Evolutionary conservation across 495 filamentous ascomycete genomes (phyloP).

Genomic region (Penicillium lividum): DNA sequence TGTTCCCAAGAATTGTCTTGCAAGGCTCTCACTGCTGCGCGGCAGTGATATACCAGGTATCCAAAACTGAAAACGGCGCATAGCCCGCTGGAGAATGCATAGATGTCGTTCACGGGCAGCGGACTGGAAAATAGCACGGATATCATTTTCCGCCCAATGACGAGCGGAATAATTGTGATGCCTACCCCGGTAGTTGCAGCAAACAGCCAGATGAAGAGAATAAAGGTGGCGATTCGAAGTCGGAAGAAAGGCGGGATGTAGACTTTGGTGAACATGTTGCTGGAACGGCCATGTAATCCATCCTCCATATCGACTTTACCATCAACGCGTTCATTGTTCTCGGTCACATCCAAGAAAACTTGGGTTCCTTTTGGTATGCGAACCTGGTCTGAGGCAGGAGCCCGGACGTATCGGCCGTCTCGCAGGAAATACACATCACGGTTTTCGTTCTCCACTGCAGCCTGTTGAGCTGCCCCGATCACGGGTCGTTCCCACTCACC

Average conservation of each 20-base stretch:
- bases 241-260: conserved; percentile 90
- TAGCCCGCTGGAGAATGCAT: conserved; percentile 88
- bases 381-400: conserved; percentile 89
- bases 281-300: conserved; percentile 64
- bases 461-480: conserved; percentile 37
- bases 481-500: conserved; percentile 53
- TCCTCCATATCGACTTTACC: conserved; percentile 57
- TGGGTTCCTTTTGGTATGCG: conserved; percentile 80
- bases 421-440: conserved; percentile 56
- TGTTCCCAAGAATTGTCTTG: conserved; percentile 34
- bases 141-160: conserved; percentile 80
- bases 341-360: conserved; percentile 81
- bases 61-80: conserved; percentile 69
- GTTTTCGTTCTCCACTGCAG: conserved; percentile 36
- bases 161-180: conserved; percentile 82
- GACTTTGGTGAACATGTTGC: conserved; percentile 71
- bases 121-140: conserved; percentile 63
- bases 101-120: conserved; percentile 86
- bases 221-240: conserved; percentile 77
- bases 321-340: conserved; percentile 66
- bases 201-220: conserved; percentile 89
- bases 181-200: conserved; percentile 89
- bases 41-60: conserved; percentile 58
- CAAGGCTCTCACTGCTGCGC: conserved; percentile 41
- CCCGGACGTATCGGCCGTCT: conserved; percentile 83